These are phyloP conservation scores for Suillus spraguei DNA, from an alignment of 768 basidiomycete species.

Conservation along the genomic window DNA sequence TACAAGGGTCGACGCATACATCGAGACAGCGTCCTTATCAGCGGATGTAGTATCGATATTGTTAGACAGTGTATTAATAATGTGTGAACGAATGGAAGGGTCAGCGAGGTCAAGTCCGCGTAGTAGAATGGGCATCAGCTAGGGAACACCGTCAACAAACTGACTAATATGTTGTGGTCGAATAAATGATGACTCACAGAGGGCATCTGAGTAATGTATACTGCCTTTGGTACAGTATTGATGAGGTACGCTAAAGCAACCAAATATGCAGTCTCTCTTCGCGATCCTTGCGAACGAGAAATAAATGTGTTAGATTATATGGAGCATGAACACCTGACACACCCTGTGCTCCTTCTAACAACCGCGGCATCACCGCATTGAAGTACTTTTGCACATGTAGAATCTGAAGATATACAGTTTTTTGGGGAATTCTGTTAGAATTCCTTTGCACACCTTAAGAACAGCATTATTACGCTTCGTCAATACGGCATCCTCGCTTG, in stretches of 20 bases:
- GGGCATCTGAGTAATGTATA: constrained; percentile 72
- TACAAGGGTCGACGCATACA: constrained; percentile 74
- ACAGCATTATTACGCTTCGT: constrained; percentile 80
- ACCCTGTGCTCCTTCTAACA: constrained; percentile 72
- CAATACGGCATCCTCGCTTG: constrained; percentile 60
- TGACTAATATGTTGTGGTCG: not conserved
- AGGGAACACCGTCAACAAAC: not conserved
- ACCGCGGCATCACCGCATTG: constrained; percentile 66
- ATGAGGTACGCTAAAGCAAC: constrained; percentile 84
- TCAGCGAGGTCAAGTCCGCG: constrained; percentile 82
- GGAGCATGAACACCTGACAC: constrained; percentile 21
- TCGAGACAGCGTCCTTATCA: constrained; percentile 53
- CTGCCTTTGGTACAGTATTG: constrained; percentile 73
- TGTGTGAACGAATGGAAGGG: constrained; percentile 69
- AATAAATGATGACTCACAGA: constrained; percentile 39
- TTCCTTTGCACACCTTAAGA: constrained; percentile 58
- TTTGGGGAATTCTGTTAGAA: not conserved
- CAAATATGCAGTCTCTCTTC: constrained; percentile 68
- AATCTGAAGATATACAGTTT: constrained; percentile 46
- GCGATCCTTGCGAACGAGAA: constrained; percentile 41
- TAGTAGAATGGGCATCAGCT: constrained; percentile 90
- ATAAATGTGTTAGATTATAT: constrained; percentile 5
- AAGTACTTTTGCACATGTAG: constrained; percentile 79
- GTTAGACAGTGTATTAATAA: constrained; percentile 77
- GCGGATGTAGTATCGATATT: constrained; percentile 63